Percentiles rank a stretch among this genome's conserved stretches.
phyloP scores from a whole-genome alignment of 495 filamentous ascomycete genomes.

The Cercophora samala region DNA sequence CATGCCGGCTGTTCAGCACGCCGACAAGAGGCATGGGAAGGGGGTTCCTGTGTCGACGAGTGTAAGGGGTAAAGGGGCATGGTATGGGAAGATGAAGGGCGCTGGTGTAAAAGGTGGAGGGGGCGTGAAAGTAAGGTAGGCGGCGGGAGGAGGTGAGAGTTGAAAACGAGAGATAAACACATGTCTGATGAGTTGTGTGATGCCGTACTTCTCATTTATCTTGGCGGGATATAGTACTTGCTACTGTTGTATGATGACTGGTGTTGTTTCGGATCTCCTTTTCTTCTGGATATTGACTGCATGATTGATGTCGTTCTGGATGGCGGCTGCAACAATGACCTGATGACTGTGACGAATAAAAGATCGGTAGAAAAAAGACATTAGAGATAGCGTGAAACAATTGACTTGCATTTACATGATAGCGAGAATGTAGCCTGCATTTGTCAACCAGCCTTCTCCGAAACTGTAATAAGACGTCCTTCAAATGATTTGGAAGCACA shows the following conservation, averaged over 20 bases:
- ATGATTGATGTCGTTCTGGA: neutral
- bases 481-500: neutral
- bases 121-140: neutral
- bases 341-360: neutral
- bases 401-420: neutral
- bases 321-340: neutral
- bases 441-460: neutral
- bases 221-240: neutral
- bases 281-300: neutral
- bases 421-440: neutral
- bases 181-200: no score
- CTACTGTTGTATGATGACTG: neutral
- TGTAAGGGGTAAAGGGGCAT: neutral
- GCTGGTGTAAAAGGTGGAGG: neutral
- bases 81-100: conserved; percentile 1
- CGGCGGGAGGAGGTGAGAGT: neutral
- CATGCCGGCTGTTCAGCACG: neutral
- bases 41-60: neutral
- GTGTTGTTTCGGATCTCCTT: neutral
- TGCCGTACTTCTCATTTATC: no score
- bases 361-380: neutral
- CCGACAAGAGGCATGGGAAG: conserved; percentile 5
- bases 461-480: neutral
- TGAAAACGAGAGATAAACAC: no score
- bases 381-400: neutral